Percentiles rank a stretch among this genome's conserved stretches.
phyloP scores from a whole-genome alignment of 2,329 filamentous ascomycete genomes.

The Ophiocordyceps australis region DNA sequence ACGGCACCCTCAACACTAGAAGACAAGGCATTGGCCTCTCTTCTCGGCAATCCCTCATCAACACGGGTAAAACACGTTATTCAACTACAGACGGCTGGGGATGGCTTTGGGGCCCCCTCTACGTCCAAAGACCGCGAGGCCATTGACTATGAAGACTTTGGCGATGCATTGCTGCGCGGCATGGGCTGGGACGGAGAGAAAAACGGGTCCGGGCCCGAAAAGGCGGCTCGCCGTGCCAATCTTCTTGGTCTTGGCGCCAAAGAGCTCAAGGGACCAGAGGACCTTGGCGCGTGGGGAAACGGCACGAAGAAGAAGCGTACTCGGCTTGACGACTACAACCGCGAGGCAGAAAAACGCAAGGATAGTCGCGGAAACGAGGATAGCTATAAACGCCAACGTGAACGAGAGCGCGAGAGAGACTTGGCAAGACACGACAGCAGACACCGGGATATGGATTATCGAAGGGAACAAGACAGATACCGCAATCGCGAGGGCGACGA shows the following conservation, averaged over 20 bases:
- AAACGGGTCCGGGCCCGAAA: constrained; percentile 32
- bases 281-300: constrained; percentile 68
- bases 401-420: constrained; percentile 21
- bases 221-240: constrained; percentile 56
- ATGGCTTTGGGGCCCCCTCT: constrained; percentile 54
- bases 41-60: constrained; percentile 36
- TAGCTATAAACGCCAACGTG: constrained; percentile 28
- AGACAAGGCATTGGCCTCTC: constrained; percentile 44
- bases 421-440: too few species aligned
- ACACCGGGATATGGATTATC: constrained; percentile 14
- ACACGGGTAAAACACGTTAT: constrained; percentile 32
- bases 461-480: constrained; percentile 15
- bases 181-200: constrained; percentile 83
- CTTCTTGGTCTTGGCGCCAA: constrained; percentile 82
- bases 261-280: constrained; percentile 51
- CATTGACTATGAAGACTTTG: constrained; percentile 88
- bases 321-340: constrained; percentile 29
- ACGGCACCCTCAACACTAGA: constrained; percentile 10
- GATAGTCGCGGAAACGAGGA: constrained; percentile 21
- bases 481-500: too few species aligned
- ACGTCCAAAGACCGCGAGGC: constrained; percentile 72
- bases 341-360: constrained; percentile 23
- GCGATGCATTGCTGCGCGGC: constrained; percentile 70
- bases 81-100: constrained; percentile 27
- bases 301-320: constrained; percentile 31